A percentile compares a stretch with the other conserved stretches of the same genome.
These are phyloP conservation scores for Irpex sp. DNA, from an alignment of 1,284 basidiomycete species.

Conservation along the genomic window DNA sequence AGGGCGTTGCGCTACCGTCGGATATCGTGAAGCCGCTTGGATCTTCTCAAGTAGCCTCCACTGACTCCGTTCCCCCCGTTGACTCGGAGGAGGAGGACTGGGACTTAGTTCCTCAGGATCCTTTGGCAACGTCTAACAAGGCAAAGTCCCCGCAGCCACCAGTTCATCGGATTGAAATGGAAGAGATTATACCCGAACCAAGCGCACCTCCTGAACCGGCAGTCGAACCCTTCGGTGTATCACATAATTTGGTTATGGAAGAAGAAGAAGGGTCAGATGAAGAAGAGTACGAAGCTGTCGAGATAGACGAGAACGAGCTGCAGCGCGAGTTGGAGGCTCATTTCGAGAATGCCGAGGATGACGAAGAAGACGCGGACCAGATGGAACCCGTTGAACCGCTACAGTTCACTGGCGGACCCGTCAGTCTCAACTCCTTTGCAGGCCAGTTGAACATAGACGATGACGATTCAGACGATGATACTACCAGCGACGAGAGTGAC, in stretches of 20 bases:
- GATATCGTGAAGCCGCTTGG: conserved; percentile 17
- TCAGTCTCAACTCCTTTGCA: not conserved
- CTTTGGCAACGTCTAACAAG: conserved; percentile 1
- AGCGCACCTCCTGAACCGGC: conserved; percentile 20
- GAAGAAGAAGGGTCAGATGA: conserved; percentile 31
- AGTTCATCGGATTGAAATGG: conserved; percentile 22
- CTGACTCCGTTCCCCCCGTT: conserved; percentile 24
- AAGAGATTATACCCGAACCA: conserved; percentile 23
- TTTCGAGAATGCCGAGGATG: not conserved
- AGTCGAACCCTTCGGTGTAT: conserved; percentile 14
- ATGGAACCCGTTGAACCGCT: not conserved
- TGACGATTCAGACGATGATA: conserved; percentile 3
- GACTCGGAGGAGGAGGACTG: conserved; percentile 52
- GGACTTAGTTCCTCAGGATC: conserved; percentile 29
- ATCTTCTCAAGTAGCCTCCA: conserved; percentile 13
- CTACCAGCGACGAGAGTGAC: conserved; percentile 8
- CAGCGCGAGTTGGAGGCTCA: conserved; percentile 1
- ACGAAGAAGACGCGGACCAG: not conserved
- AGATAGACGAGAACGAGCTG: conserved; percentile 1
- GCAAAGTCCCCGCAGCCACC: conserved; percentile 2
- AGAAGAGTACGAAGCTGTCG: conserved; percentile 17
- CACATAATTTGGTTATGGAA: not conserved
- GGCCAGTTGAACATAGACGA: not conserved
- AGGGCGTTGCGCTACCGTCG: conserved; percentile 11
- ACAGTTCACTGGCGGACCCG: not conserved